A percentile compares a stretch with the other conserved stretches of the same genome.
Evolutionary conservation across 2,329 filamentous ascomycete species (phyloP).

Genomic region (Onygenales sp.): DNA sequence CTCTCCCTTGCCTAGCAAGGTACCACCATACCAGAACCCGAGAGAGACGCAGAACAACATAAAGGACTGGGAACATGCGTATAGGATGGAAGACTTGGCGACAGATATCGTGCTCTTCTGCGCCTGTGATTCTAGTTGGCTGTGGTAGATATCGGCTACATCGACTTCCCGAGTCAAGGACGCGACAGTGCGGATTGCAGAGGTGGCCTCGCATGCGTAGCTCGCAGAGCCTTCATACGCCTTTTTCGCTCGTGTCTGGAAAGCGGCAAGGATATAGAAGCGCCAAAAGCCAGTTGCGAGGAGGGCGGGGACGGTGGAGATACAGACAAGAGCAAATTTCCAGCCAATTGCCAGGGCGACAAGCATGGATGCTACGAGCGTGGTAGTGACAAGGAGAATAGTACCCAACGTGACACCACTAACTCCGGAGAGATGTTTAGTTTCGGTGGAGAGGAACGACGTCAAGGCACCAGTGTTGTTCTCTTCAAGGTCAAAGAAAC

Average conservation of each 20-base stretch:
- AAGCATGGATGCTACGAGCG: slow-evolving; percentile 62
- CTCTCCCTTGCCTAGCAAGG: slow-evolving; percentile 59
- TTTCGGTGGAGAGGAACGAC: slow-evolving; percentile 79
- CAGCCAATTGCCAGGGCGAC: slow-evolving; percentile 69
- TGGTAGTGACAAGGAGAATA: slow-evolving; percentile 69
- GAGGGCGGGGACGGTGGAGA: slow-evolving; percentile 66
- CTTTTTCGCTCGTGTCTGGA: slow-evolving; percentile 67
- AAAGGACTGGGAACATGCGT: slow-evolving; percentile 74
- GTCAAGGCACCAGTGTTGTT: slow-evolving; percentile 85
- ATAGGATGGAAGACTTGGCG: slow-evolving; percentile 65
- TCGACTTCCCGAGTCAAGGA: slow-evolving; percentile 80
- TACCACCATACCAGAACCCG: slow-evolving; percentile 88
- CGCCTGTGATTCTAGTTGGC: slow-evolving; percentile 57
- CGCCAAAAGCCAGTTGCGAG: slow-evolving; percentile 77
- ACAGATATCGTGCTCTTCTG: slow-evolving; percentile 62
- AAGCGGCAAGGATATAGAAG: slow-evolving; percentile 73
- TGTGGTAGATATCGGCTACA: slow-evolving; percentile 63
- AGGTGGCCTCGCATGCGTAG: slow-evolving; percentile 88
- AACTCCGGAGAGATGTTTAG: slow-evolving; percentile 78
- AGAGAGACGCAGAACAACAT: slow-evolving; percentile 77
- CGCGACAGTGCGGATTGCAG: slow-evolving; percentile 86
- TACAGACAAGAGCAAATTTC: slow-evolving; percentile 80
- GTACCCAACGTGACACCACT: slow-evolving; percentile 83
- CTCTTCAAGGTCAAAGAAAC: slow-evolving; percentile 82
- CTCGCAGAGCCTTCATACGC: slow-evolving; percentile 73